These are phyloP conservation scores for Fusarium sp. DNA, from an alignment of 2,329 filamentous ascomycete genomes.

Conservation along the genomic window DNA sequence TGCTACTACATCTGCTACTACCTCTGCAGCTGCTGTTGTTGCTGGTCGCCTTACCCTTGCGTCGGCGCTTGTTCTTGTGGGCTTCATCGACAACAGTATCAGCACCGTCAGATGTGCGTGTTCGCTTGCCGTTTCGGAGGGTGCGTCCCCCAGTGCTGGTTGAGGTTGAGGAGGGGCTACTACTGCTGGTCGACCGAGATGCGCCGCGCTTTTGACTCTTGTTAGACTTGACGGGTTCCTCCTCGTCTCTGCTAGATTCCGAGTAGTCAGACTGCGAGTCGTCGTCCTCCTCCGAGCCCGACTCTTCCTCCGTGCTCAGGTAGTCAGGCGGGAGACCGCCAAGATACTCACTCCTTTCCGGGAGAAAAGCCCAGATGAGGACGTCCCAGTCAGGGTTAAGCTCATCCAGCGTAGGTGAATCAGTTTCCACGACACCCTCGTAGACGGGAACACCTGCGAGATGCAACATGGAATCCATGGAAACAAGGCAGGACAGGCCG, in stretches of 20 bases:
- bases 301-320: too few species aligned
- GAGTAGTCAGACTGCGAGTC: neutral
- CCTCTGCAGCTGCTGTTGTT: neutral
- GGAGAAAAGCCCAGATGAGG: too few species aligned
- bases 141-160: neutral
- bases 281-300: neutral
- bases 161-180: neutral
- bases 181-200: neutral
- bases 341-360: too few species aligned
- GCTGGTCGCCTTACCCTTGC: neutral
- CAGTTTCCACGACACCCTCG: too few species aligned
- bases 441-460: too few species aligned
- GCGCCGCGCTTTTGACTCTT: neutral
- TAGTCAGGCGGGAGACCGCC: too few species aligned
- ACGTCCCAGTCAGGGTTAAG: too few species aligned
- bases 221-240: neutral
- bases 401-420: too few species aligned
- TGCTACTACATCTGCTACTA: too few species aligned
- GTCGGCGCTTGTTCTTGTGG: neutral
- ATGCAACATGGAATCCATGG: too few species aligned
- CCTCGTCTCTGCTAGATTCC: neutral
- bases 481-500: too few species aligned
- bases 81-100: neutral
- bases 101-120: neutral
- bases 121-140: neutral